Conservation (phyloP, 148 eudicot genomes). For the Rhododendron williamsianum region DNA sequence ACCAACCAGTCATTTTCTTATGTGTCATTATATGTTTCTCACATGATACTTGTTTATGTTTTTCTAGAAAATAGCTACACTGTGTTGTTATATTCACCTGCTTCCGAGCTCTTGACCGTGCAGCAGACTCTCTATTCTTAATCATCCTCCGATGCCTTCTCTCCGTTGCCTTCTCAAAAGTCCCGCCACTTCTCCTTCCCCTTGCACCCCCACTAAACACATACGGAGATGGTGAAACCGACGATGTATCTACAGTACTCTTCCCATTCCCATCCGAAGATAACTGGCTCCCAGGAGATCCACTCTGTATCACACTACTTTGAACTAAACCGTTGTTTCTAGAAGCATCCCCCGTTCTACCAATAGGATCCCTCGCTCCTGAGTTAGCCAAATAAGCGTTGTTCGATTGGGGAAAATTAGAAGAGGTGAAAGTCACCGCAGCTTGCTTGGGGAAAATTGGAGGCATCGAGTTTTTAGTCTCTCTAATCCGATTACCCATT, state of each 20-base stretch:
- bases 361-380: constrained; percentile 20
- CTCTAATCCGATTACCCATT: constrained; percentile 13
- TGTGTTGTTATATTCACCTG: constrained; percentile 24
- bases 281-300: constrained; percentile 28
- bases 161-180: constrained; percentile 47
- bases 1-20: background rate
- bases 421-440: constrained; percentile 27
- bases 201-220: constrained; percentile 20
- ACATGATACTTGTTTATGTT: background rate
- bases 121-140: constrained; percentile 58
- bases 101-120: constrained; percentile 54
- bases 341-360: constrained; percentile 13
- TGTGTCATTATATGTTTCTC: background rate
- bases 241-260: constrained; percentile 20
- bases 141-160: constrained; percentile 54
- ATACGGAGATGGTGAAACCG: constrained; percentile 28
- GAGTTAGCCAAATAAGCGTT: constrained; percentile 22
- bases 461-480: constrained; percentile 13
- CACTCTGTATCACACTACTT: constrained; percentile 19
- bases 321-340: constrained; percentile 17
- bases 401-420: constrained; percentile 14
- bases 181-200: constrained; percentile 25
- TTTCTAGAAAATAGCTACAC: background rate
- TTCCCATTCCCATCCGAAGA: constrained; percentile 16
- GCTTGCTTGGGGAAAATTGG: constrained; percentile 48